Percentiles rank a stretch among this genome's conserved stretches.
phyloP scores from a whole-genome alignment of 2,329 filamentous ascomycete genomes.

The Trichocomaceae sp. region DNA sequence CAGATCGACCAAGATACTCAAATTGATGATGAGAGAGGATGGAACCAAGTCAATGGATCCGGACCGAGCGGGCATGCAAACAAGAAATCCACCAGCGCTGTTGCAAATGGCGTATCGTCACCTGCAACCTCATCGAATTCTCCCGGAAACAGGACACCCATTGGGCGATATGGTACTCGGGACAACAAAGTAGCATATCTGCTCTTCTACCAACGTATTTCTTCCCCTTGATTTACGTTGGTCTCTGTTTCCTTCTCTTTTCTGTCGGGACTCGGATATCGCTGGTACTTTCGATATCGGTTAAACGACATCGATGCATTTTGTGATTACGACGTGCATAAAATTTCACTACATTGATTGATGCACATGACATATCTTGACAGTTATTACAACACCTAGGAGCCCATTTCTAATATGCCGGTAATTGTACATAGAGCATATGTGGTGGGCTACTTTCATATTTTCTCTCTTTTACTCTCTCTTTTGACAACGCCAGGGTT shows the following conservation, averaged over 20 bases:
- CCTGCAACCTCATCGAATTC: conserved; percentile 46
- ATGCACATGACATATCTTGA: conserved; percentile 5
- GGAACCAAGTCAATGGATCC: conserved; percentile 76
- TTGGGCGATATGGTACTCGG: conserved; percentile 56
- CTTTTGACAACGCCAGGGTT: conserved; percentile 8
- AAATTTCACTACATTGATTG: conserved; percentile 1
- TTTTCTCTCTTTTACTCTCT: conserved; percentile 7
- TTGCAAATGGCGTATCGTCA: conserved; percentile 59
- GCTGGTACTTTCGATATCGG: neutral
- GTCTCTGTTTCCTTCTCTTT: neutral
- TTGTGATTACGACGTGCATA: neutral
- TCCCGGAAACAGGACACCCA: conserved; percentile 53
- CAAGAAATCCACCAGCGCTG: conserved; percentile 62
- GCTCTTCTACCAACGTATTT: conserved; percentile 81
- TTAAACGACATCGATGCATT: neutral
- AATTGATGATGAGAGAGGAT: conserved; percentile 56
- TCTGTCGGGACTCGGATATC: neutral
- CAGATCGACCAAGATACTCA: conserved; percentile 58
- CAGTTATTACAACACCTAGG: neutral
- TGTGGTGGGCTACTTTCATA: neutral
- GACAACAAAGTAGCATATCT: conserved; percentile 98
- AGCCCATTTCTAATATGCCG: conserved; percentile 2
- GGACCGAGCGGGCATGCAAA: conserved; percentile 39
- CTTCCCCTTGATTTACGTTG: conserved; percentile 4
- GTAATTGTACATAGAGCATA: conserved; percentile 13